Base-by-base conservation (phyloP, 345 rosid genomes). In the Eucalyptus rudis region DNA sequence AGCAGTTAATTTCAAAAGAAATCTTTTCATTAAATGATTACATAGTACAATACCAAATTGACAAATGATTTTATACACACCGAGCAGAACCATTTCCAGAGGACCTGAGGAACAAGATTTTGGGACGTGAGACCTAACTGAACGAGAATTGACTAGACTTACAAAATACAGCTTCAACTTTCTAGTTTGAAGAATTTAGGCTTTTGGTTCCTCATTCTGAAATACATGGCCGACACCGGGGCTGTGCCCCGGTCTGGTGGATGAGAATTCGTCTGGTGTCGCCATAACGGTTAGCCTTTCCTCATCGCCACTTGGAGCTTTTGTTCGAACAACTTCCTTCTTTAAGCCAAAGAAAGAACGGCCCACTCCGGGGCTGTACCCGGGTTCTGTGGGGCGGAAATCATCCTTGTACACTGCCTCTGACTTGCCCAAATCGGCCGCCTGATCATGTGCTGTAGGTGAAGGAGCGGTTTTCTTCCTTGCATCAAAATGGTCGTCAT, bases 181-280 rank as follows among this genome's bases (percentile, higher is more conserved):
- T 76, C 14, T 36, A 36, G 43, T 76, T 76, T 36, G 27, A 76
- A 20, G 25, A 13, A 80, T 51, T 88, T 92, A 95, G 45, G 91
- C 85, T 87, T 89, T 92, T 83, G 92, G 91, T 80, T 91, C 92
- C n/a, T 88, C 86, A 56, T 87, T 92, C 88, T 80, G 40, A 85
- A 56, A 45, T 86, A 56, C 87, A 91, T 95, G 96, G 62, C 95
- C 95, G 58, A 92, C 83, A 5, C 94, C 96, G 5, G 94, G 95
- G 89, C 96, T 94, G 86, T 93, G 95, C 8, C 98, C 94, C 7
- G 96, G 96, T 54, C 88, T 86, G 3, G 94, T 94, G 27, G 97
- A 93, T 47, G 90, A 86, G 83, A 76, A 76, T 19, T 76, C 83
- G 27, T 36, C 89, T 44, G 89, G 17, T n/a, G 88, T 79, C 86